A percentile compares a stretch with the other conserved stretches of the same genome.
Evolutionary conservation across 345 rosid genomes (phyloP).

Genomic region (Lumnitzera littorea): DNA sequence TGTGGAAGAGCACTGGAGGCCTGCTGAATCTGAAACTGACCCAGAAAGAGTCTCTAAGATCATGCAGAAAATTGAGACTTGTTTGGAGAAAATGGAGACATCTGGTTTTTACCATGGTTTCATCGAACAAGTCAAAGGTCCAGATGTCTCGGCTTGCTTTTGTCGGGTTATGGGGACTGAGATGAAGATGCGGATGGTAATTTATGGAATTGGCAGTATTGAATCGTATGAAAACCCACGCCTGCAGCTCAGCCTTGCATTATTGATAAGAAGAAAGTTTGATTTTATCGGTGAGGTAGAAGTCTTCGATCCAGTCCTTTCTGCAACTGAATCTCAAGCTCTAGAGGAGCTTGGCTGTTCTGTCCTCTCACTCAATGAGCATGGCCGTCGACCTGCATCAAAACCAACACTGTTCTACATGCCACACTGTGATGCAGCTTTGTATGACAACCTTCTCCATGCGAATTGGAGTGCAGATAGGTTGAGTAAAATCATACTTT

Average conservation of each 20-base stretch:
- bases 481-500: slow-evolving; percentile 42
- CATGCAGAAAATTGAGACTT: slow-evolving; percentile 39
- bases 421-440: slow-evolving; percentile 86
- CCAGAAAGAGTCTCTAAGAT: slow-evolving; percentile 41
- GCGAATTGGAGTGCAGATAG: slow-evolving; percentile 53
- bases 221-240: slow-evolving; percentile 73
- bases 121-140: slow-evolving; percentile 52
- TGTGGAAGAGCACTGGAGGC: slow-evolving; percentile 45
- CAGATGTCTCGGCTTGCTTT: slow-evolving; percentile 33
- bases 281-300: slow-evolving; percentile 66
- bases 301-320: slow-evolving; percentile 80
- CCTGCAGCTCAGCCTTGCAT: slow-evolving; percentile 64
- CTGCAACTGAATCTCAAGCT: slow-evolving; percentile 54
- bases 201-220: slow-evolving; percentile 83
- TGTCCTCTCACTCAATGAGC: slow-evolving; percentile 65
- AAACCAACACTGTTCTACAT: slow-evolving; percentile 75
- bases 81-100: slow-evolving; percentile 40
- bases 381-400: slow-evolving; percentile 51
- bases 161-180: slow-evolving; percentile 49
- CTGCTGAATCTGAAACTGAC: slow-evolving; percentile 40
- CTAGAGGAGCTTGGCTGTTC: slow-evolving; percentile 63
- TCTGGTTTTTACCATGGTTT: slow-evolving; percentile 49
- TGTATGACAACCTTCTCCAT: slow-evolving; percentile 62
- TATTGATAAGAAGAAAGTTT: slow-evolving; percentile 65
- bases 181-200: slow-evolving; percentile 46